phyloP scores from a whole-genome alignment of 108 stramenopile genomes.

The Conticribra weissflogii region DNA sequence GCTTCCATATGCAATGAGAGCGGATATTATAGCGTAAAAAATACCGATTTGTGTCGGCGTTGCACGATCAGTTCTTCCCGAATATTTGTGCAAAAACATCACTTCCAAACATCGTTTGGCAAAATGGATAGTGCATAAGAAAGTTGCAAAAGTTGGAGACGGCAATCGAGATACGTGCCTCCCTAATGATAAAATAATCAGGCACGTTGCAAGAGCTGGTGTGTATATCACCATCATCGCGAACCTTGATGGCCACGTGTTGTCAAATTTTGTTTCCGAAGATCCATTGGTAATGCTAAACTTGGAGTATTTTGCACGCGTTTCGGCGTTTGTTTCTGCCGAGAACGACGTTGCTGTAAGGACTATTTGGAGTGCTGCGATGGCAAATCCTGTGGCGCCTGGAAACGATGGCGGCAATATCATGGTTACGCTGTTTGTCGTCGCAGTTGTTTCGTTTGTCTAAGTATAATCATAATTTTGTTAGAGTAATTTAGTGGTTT shows the following conservation, averaged over 20 bases:
- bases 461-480: neutral
- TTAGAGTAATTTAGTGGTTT: too few species aligned
- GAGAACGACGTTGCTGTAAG: conserved; percentile 3
- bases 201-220: conserved; percentile 45
- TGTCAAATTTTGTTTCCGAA: neutral
- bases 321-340: conserved; percentile 26
- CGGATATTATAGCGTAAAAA: conserved; percentile 47
- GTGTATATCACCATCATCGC: conserved; percentile 71
- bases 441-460: neutral
- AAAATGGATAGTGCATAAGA: conserved; percentile 58
- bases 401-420: conserved; percentile 26
- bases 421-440: neutral
- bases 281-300: conserved; percentile 18
- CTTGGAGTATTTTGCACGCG: conserved; percentile 44
- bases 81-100: conserved; percentile 64
- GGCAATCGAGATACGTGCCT: conserved; percentile 5
- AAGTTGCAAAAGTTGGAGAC: conserved; percentile 33
- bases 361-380: conserved; percentile 33
- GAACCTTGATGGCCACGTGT: conserved; percentile 39
- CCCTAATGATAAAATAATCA: conserved; percentile 6
- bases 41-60: conserved; percentile 44
- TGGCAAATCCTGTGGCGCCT: conserved; percentile 13
- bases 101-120: conserved; percentile 63
- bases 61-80: conserved; percentile 44
- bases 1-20: conserved; percentile 39